Base-by-base conservation (phyloP, 495 filamentous ascomycete genomes). In the Penicillium ochrochloron region DNA sequence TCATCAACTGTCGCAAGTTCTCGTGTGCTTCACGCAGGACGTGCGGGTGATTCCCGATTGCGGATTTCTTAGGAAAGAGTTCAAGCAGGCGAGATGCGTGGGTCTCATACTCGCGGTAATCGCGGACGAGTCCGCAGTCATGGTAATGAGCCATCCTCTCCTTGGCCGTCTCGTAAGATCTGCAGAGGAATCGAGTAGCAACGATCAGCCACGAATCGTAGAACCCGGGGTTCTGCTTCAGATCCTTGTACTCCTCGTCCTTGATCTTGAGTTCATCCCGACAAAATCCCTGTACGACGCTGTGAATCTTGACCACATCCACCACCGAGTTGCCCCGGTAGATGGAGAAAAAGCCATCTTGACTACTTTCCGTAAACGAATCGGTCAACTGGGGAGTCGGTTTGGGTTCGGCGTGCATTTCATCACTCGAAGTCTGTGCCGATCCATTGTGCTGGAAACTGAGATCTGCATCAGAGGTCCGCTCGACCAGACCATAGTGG, bases 221-320 rank as follows among this genome's bases (percentile, higher is more conserved):
- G 48, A 68, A 77, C 0, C 76, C 73, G 2, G 73, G 62, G 11
- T 68, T 70, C n/a, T 64, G 52, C 12, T 57, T 35, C 29, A 58
- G 31, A 52, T 73, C 73, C 60, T 70, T 77, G 8, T 84, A 74
- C 25, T 88, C 80, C 11, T 81, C 79, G 39, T 86, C 81, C 64
- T 71, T 77, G 57, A 84, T 82, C 23, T 82, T 82, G 5, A 95
- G 75, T 25, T 85, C 83, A 67, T 92, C 89, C 19, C 90, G 84
- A 62, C 91, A 92, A 59, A 93, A 93, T 0, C 85, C 88, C 69
- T 94, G 92, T 7, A 93, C 89, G 1, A 94, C 90, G 35, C 85
- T 89, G 71, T 93, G 91, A 46, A 94, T 82, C 35, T 89, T 87
- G 35, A 94, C 81, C 37, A 93, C 83, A 57, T 93, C 91, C 23